Evolutionary conservation across 1,139 yeast species (phyloP), one percentile per base, ranked within the genome.

Genomic region (Lodderomyces pseudojiufengensis): DNA sequence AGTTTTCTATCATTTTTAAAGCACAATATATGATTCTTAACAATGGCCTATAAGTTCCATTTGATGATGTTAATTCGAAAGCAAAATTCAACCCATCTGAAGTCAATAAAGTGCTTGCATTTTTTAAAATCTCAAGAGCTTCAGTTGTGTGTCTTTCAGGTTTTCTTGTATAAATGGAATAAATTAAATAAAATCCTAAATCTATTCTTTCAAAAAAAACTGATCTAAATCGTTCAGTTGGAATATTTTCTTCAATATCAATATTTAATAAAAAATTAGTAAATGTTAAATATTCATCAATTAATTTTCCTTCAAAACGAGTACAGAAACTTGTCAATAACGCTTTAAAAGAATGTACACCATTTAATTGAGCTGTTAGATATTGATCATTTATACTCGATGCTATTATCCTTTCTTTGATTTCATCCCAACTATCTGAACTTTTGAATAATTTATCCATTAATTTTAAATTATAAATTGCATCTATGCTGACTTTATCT

Each of bases 291-390:
- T 73, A 69, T 1, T 65, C 54, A 0, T 57, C 37, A 35, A 55
- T 55, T 11, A 76, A 49, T 11, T 52, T 48, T 13, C 60, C 63
- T 24, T 58, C 52, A 43, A 56, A 69, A 31, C 57, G 59, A 37
- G 70, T 65, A 47, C 81, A 73, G 45, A 74, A 74, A 0, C 94
- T 78, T 0, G 94, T 80, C 22, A 84, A 45, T 11, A 88, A 62
- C 1, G 92, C 88, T 35, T 94, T 90, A 73, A 84, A 80, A 0
- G 95, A 76, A 50, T 80, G 81, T 3, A 86, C 81, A 20, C 84
- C 74, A 3, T 76, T 64, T 15, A 81, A 65, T 51, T 87, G 95
- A 1, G 92, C 74, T 35, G 78, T 73, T 14, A 80, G 68, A 51
- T 70, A 73, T 43, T 86, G 88, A 31, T 79, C 54, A 47, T 82